Evolutionary conservation across 345 rosid species (phyloP).

Genomic region (Kandelia obovata): DNA sequence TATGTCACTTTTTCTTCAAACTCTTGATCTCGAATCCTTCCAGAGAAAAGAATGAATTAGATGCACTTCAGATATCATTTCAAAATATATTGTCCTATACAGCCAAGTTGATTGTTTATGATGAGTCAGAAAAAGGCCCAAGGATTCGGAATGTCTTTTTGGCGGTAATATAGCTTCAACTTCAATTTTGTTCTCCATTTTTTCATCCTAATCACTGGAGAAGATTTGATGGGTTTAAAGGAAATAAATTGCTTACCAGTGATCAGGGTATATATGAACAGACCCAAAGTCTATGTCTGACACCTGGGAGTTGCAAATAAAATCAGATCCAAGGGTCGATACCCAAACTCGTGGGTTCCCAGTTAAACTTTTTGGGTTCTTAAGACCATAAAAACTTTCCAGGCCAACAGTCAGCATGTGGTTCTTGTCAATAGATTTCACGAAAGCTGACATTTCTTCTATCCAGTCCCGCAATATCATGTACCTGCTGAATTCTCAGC

Average conservation of each 20-base stretch:
- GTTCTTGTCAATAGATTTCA: constrained; percentile 80
- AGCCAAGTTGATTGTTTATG: not conserved
- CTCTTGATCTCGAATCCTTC: constrained; percentile 58
- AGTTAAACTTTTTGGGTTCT: constrained; percentile 63
- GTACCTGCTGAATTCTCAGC: not conserved
- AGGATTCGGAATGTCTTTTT: not conserved
- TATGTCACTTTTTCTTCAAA: constrained; percentile 65
- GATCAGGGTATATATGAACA: constrained; percentile 93
- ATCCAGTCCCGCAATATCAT: constrained; percentile 67
- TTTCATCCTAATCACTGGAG: not conserved
- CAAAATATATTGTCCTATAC: not conserved
- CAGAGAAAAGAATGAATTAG: constrained; percentile 14
- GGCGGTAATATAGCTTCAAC: not conserved
- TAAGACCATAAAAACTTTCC: constrained; percentile 94
- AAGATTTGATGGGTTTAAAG: not conserved
- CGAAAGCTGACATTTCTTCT: constrained; percentile 74
- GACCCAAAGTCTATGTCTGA: constrained; percentile 72
- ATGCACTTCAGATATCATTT: not conserved
- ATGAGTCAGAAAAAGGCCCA: not conserved
- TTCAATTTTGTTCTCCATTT: not conserved
- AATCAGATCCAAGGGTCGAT: constrained; percentile 79
- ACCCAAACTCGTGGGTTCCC: constrained; percentile 88
- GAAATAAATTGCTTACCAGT: constrained; percentile 50
- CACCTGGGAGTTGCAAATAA: constrained; percentile 62
- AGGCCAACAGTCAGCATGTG: constrained; percentile 87